Conservation (phyloP, 371 early-diverging fungal species). For the Mortierella sp. region DNA sequence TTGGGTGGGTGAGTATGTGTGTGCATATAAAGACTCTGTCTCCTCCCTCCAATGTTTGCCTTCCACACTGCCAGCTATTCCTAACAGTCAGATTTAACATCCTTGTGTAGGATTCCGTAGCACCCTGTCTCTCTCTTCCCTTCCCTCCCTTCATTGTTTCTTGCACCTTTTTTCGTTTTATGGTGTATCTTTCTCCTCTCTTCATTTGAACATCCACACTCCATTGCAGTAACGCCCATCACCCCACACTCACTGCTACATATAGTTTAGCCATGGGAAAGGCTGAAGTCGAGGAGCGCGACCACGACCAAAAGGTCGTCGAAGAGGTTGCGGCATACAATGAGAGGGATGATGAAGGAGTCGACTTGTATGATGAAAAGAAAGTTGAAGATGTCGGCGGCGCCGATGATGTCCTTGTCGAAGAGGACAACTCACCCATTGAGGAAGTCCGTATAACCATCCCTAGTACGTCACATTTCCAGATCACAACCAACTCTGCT, state of each 20-base stretch:
- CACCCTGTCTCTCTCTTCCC: background rate
- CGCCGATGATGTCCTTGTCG: conserved; percentile 4
- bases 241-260: background rate
- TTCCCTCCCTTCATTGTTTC: background rate
- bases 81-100: background rate
- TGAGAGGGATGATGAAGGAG: background rate
- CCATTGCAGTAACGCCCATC: background rate
- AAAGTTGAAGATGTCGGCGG: conserved; percentile 3
- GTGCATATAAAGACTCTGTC: background rate
- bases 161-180: too few species aligned
- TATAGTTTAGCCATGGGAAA: conserved; percentile 3
- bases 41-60: background rate
- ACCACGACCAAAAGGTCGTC: background rate
- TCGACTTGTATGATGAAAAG: conserved; percentile 5
- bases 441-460: conserved; percentile 79
- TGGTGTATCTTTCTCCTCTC: too few species aligned
- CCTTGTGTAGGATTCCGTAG: background rate
- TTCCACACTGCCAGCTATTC: background rate
- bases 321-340: conserved; percentile 5
- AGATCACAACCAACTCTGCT: background rate
- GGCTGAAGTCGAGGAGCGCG: conserved; percentile 3
- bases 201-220: background rate
- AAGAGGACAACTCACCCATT: conserved; percentile 78
- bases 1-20: too few species aligned
- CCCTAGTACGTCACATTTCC: conserved; percentile 55